A percentile compares a stretch with the other conserved stretches of the same genome.
phyloP scores from a whole-genome alignment of 2,329 filamentous ascomycete species.

The Aspergillus flavus region DNA sequence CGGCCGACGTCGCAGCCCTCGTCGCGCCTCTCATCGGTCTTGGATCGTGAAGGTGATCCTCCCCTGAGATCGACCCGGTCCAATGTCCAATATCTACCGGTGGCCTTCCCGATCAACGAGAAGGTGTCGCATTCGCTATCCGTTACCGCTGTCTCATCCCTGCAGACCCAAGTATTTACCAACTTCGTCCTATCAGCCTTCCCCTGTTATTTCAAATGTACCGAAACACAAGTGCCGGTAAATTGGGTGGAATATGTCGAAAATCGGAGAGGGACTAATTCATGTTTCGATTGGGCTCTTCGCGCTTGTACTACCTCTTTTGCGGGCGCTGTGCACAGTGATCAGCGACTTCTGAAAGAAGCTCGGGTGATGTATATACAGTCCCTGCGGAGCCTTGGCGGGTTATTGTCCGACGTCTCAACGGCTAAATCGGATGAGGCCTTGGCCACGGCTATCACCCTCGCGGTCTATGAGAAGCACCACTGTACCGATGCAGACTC shows the following conservation, averaged over 20 bases:
- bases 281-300: conserved; percentile 27
- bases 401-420: conserved; percentile 25
- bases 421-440: conserved; percentile 36
- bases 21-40: neutral
- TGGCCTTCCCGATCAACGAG: conserved; percentile 26
- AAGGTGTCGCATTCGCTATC: conserved; percentile 31
- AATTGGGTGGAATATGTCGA: conserved; percentile 34
- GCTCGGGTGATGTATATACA: conserved; percentile 31
- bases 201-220: conserved; percentile 33
- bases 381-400: conserved; percentile 32
- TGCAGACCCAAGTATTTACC: conserved; percentile 31
- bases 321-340: conserved; percentile 22
- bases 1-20: conserved; percentile 11
- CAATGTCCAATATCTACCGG: conserved; percentile 4
- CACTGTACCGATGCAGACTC: conserved; percentile 37
- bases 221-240: conserved; percentile 28
- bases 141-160: conserved; percentile 26
- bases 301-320: conserved; percentile 24
- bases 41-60: neutral
- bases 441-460: conserved; percentile 37
- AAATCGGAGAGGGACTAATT: conserved; percentile 16
- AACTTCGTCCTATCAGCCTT: conserved; percentile 31
- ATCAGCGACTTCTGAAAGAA: conserved; percentile 28
- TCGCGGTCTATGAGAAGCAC: conserved; percentile 42
- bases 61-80: neutral